Percentiles rank a stretch among this genome's conserved stretches.
Conservation (phyloP, 1,284 basidiomycete genomes). For the Blastosporella zonata region DNA sequence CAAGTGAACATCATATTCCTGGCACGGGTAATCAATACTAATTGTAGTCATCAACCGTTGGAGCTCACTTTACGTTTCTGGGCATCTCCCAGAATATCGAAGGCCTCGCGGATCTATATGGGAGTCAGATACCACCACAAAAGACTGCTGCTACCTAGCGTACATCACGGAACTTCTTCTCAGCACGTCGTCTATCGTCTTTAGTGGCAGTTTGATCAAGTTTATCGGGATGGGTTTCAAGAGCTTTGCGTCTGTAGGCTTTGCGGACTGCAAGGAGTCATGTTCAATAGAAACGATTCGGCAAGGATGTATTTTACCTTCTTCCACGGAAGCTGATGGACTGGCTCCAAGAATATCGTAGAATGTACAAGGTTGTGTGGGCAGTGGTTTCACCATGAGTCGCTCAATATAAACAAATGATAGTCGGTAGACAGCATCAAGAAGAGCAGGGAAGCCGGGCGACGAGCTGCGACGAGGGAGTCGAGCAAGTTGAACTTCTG, state of each 20-base stretch:
- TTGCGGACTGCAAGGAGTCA: conserved; percentile 45
- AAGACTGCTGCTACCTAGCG: conserved; percentile 18
- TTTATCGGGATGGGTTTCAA: conserved; percentile 68
- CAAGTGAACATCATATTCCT: conserved; percentile 56
- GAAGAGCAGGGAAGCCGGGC: not conserved
- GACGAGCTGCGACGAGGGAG: conserved; percentile 1
- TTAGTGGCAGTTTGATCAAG: conserved; percentile 46
- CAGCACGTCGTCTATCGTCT: conserved; percentile 45
- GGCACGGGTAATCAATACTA: not conserved
- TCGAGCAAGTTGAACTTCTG: conserved; percentile 8
- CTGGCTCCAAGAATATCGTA: conserved; percentile 38
- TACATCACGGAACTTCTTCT: conserved; percentile 49
- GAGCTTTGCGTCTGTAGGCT: conserved; percentile 57
- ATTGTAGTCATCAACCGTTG: not conserved
- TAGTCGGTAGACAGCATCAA: conserved; percentile 16
- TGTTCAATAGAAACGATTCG: conserved; percentile 6
- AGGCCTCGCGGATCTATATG: conserved; percentile 52
- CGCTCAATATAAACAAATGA: conserved; percentile 6
- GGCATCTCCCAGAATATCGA: conserved; percentile 52
- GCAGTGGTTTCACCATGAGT: conserved; percentile 13
- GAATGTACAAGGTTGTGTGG: conserved; percentile 25
- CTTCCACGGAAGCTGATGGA: conserved; percentile 33
- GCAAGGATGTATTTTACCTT: conserved; percentile 26
- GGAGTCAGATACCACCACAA: not conserved
- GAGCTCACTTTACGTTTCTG: conserved; percentile 54